Base-by-base conservation (phyloP, 139 green algal species). In the Volvox reticuliferus region DNA sequence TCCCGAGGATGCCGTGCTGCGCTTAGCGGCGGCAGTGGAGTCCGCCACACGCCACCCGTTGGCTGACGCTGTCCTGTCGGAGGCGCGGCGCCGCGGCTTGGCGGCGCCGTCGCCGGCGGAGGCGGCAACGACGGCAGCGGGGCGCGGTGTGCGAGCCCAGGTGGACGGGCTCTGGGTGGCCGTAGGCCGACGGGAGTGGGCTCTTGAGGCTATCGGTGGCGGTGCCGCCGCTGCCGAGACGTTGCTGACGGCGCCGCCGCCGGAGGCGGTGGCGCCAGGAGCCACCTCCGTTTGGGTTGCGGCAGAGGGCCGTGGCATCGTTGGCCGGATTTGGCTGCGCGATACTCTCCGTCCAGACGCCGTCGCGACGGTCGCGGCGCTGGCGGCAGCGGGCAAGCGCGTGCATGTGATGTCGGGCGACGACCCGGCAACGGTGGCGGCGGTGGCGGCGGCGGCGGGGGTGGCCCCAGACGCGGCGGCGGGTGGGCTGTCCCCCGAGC, bases 381-480 rank as follows among this genome's bases (percentile, higher is more conserved):
- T 99, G 78, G 93, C 90, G 37, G 68, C 26, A 3, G 86, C 92
- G 79, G 97, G 97, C n/a, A 85, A 98, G 22, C 82, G 28, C 26
- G 83, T 89, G 12, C 61, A 96, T 30, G 92, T 99, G 83, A 88
- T 99, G n/a, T 98, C 95, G 1, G 98, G 98, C 6, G 98, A 99
- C 92, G 93, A 93, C 28, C 89, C 89, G 1, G 89, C 86, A 0
- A 96, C 94, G 6, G 96, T 95, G 55, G 44, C 89, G 1, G 94
- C 92, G 28, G 93, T 96, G 26, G 97, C 95, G 12, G 69, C 65
- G 6, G 84, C 95, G 35, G 94, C 94, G 24, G 96, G 97, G 32
- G 91, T 96, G 69, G 17, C 50, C 30, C 55, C 68, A 17, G 93
- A 6, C 2, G 37, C 83, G 20, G 92, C 87, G 67, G 50, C 18